These are phyloP conservation scores for Saccharomycopsis schoenii DNA, from an alignment of 805 yeast genomes.

Conservation along the genomic window DNA sequence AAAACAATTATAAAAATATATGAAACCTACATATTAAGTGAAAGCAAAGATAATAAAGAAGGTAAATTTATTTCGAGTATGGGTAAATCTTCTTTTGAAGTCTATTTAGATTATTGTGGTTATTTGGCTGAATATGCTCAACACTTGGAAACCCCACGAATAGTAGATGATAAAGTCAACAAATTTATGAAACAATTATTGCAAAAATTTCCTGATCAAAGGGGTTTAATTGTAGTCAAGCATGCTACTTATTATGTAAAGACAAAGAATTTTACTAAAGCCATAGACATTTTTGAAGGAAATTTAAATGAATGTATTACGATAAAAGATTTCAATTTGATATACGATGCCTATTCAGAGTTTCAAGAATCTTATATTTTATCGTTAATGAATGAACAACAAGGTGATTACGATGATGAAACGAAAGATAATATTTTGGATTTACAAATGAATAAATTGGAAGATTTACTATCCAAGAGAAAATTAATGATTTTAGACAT, in stretches of 20 bases:
- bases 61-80: conserved; percentile 26
- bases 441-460: conserved; percentile 38
- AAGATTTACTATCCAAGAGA: conserved; percentile 46
- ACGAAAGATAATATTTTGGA: conserved; percentile 30
- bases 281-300: conserved; percentile 36
- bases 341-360: conserved; percentile 55
- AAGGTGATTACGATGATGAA: conserved; percentile 8
- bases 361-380: conserved; percentile 43
- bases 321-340: conserved; percentile 48
- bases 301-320: conserved; percentile 40
- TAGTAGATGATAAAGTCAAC: conserved; percentile 24
- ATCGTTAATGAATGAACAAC: conserved; percentile 12
- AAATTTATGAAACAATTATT: conserved; percentile 29
- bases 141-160: conserved; percentile 12
- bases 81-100: conserved; percentile 36
- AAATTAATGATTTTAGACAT: conserved; percentile 57
- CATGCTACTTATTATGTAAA: conserved; percentile 37
- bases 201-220: conserved; percentile 48
- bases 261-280: conserved; percentile 28
- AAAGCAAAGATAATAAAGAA: conserved; percentile 19
- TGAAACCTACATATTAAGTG: conserved; percentile 25
- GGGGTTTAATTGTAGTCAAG: conserved; percentile 37
- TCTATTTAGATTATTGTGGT: conserved; percentile 39
- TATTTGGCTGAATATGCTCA: conserved; percentile 26
- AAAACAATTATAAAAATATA: conserved; percentile 27